Conservation (phyloP, 805 yeast genomes). For the Wickerhamomyces subpelliculosus region DNA sequence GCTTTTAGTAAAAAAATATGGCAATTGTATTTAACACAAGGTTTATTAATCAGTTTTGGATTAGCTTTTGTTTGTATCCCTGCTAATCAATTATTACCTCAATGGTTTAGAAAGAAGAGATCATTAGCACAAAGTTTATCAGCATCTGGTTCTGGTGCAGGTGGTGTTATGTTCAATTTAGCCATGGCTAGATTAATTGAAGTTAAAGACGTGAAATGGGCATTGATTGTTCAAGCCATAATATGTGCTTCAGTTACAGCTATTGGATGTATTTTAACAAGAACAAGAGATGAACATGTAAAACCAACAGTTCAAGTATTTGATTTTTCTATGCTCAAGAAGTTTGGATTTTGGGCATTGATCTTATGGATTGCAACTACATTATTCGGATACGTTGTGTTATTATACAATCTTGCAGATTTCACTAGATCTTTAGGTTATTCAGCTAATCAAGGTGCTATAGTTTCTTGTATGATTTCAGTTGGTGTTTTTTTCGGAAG, state of each 20-base stretch:
- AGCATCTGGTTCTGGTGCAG: constrained; percentile 35
- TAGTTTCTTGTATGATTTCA: constrained; percentile 53
- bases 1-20: constrained; percentile 51
- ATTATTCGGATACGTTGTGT: constrained; percentile 53
- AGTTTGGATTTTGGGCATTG: constrained; percentile 37
- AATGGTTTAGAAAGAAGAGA: constrained; percentile 61
- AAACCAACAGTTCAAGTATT: constrained; percentile 30
- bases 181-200: constrained; percentile 29
- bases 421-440: constrained; percentile 58
- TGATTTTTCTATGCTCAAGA: constrained; percentile 33
- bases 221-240: constrained; percentile 30
- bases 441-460: constrained; percentile 44
- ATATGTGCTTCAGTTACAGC: constrained; percentile 27
- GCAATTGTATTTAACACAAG: constrained; percentile 66
- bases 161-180: constrained; percentile 36
- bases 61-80: constrained; percentile 51
- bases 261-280: constrained; percentile 28
- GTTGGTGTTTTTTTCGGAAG: constrained; percentile 51
- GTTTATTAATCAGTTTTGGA: constrained; percentile 49
- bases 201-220: constrained; percentile 25
- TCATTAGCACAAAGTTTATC: constrained; percentile 37
- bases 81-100: constrained; percentile 53
- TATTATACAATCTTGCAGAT: constrained; percentile 52
- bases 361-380: constrained; percentile 38
- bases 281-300: constrained; percentile 31